These are phyloP conservation scores for Cucumis cinereus DNA, from an alignment of 306 rosid species.

Conservation along the genomic window DNA sequence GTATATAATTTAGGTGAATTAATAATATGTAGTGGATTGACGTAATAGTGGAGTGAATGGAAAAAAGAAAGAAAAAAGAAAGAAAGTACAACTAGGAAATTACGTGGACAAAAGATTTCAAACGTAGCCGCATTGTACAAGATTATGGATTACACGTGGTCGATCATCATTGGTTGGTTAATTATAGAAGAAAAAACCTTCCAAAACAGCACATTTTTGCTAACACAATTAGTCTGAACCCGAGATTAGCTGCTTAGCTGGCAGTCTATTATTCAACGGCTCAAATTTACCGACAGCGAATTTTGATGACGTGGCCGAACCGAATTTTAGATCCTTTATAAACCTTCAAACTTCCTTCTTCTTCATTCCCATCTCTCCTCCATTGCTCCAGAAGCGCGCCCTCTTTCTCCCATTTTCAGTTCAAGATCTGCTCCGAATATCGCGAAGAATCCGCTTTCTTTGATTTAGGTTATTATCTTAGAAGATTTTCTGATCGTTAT, in stretches of 20 bases:
- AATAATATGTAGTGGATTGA: background rate
- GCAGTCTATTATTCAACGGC: slow-evolving; percentile 6
- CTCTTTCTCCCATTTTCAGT: background rate
- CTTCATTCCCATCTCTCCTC: background rate
- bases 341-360: background rate
- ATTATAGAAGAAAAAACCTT: background rate
- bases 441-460: background rate
- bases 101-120: background rate
- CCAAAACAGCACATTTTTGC: slow-evolving; percentile 9
- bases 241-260: slow-evolving; percentile 9
- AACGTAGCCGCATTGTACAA: background rate
- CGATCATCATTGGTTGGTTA: background rate
- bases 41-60: too few species aligned
- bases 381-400: background rate
- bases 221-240: background rate
- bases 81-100: background rate
- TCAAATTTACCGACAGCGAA: background rate
- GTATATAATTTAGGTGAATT: background rate
- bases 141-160: background rate
- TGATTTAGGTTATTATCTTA: background rate
- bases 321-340: background rate
- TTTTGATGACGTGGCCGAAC: background rate
- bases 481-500: background rate
- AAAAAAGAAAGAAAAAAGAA: background rate
- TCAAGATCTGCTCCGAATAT: background rate